A percentile compares a stretch with the other conserved stretches of the same genome.
Evolutionary conservation across 192 early-diverging fungal genomes (phyloP).

Genomic region (Linderina pennispora): DNA sequence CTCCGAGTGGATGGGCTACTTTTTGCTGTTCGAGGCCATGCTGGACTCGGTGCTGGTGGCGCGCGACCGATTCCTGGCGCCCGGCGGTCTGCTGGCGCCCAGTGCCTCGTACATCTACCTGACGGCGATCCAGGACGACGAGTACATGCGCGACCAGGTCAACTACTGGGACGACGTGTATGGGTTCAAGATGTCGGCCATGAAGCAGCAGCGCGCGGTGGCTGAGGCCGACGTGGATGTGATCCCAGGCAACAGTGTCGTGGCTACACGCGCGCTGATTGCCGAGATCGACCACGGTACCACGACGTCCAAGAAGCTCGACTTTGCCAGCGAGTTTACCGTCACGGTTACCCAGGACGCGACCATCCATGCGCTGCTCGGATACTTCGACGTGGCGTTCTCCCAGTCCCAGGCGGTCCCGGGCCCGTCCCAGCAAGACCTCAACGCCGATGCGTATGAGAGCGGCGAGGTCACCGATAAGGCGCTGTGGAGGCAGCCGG

Average conservation of each 20-base stretch:
- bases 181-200: slow-evolving; percentile 86
- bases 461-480: slow-evolving; percentile 5
- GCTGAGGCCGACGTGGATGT: slow-evolving; percentile 82
- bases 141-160: slow-evolving; percentile 73
- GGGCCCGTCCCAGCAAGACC: slow-evolving; percentile 29
- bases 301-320: slow-evolving; percentile 58
- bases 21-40: slow-evolving; percentile 97
- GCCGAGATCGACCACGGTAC: slow-evolving; percentile 70
- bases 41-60: slow-evolving; percentile 46
- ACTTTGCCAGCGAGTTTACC: slow-evolving; percentile 67
- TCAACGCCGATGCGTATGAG: slow-evolving; percentile 9
- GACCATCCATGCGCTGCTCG: slow-evolving; percentile 70
- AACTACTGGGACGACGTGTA: slow-evolving; percentile 91
- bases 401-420: slow-evolving; percentile 29
- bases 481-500: slow-evolving; percentile 29
- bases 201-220: slow-evolving; percentile 59
- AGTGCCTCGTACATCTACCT: slow-evolving; percentile 85
- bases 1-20: slow-evolving; percentile 94
- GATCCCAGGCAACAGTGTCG: slow-evolving; percentile 58
- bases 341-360: slow-evolving; percentile 57
- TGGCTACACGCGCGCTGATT: slow-evolving; percentile 57
- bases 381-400: slow-evolving; percentile 95
- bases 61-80: slow-evolving; percentile 88
- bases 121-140: slow-evolving; percentile 78
- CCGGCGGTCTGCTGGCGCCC: slow-evolving; percentile 89